These are phyloP conservation scores for Mycena leptocephala DNA, from an alignment of 768 basidiomycete species.

Conservation along the genomic window DNA sequence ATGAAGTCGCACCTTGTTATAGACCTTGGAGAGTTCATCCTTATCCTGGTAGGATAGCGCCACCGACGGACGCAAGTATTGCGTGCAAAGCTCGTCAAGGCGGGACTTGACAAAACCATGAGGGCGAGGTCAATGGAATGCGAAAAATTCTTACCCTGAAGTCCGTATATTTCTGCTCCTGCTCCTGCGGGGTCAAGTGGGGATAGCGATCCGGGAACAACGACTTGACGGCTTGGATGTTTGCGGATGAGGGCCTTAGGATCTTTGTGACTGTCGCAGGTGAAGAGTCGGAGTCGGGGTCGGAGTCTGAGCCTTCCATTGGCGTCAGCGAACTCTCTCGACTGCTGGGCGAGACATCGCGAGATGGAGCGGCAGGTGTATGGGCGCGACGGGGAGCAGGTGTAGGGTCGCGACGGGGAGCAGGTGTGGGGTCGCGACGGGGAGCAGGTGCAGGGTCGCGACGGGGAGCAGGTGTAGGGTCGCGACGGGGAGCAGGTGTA, in stretches of 20 bases:
- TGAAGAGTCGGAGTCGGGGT: neutral
- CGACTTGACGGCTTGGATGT: slow-evolving; percentile 3
- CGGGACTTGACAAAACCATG: neutral
- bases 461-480: no score
- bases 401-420: neutral
- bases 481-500: no score
- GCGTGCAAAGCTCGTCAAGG: neutral
- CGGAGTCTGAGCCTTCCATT: neutral
- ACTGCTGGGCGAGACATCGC: neutral
- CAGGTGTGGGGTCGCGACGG: no score
- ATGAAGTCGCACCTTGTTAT: neutral
- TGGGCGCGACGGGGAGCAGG: neutral
- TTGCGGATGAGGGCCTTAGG: slow-evolving; percentile 14
- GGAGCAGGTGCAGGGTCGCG: no score
- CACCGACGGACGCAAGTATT: neutral
- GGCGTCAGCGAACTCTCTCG: slow-evolving; percentile 10
- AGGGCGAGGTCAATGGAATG: neutral
- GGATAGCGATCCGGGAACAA: slow-evolving; percentile 4
- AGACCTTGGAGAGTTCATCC: no score
- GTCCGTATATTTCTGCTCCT: neutral
- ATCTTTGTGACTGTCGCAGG: neutral
- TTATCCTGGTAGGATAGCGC: neutral
- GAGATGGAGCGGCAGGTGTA: neutral
- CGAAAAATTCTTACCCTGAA: slow-evolving; percentile 4
- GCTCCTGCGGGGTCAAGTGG: neutral